Conservation (phyloP, 2,329 filamentous ascomycete species). For the Fusarium circinatum region DNA sequence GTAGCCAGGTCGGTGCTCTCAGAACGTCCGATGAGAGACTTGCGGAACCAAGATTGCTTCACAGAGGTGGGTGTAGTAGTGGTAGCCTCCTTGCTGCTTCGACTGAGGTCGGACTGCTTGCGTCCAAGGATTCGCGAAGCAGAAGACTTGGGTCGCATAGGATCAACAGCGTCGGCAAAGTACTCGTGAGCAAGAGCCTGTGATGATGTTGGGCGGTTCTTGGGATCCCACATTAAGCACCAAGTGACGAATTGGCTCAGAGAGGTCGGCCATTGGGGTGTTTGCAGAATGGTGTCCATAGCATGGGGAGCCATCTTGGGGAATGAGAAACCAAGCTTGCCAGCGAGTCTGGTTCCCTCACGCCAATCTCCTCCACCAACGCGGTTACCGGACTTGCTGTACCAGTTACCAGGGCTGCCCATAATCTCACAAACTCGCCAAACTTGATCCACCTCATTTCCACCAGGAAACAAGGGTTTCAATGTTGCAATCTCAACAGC, state of each 20-base stretch:
- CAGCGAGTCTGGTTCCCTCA: conserved; percentile 89
- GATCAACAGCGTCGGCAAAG: conserved; percentile 91
- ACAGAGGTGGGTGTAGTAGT: conserved; percentile 72
- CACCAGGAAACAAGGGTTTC: conserved; percentile 95
- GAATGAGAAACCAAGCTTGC: conserved; percentile 98
- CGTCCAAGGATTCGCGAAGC: conserved; percentile 84
- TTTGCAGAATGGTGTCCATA: conserved; percentile 91
- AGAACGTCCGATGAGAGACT: conserved; percentile 87
- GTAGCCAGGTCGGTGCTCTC: conserved; percentile 72
- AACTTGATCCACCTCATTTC: conserved; percentile 98
- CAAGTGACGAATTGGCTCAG: conserved; percentile 95
- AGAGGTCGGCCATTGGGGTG: conserved; percentile 90
- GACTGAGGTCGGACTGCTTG: conserved; percentile 87
- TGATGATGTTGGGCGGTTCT: conserved; percentile 86
- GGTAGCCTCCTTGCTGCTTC: conserved; percentile 69
- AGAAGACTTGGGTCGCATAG: conserved; percentile 89
- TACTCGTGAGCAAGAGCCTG: conserved; percentile 97
- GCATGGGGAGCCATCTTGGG: conserved; percentile 99
- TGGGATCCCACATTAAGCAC: conserved; percentile 99
- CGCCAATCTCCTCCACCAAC: conserved; percentile 98
- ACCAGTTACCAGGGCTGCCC: conserved; percentile 98
- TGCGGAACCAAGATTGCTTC: conserved; percentile 97
- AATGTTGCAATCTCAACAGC: conserved; percentile 96
- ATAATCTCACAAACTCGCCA: conserved; percentile 99
- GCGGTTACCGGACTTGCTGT: conserved; percentile 86